Evolutionary conservation across 768 basidiomycete species (phyloP), one percentile per base, ranked within the genome.

Genomic region (Russula virescens): DNA sequence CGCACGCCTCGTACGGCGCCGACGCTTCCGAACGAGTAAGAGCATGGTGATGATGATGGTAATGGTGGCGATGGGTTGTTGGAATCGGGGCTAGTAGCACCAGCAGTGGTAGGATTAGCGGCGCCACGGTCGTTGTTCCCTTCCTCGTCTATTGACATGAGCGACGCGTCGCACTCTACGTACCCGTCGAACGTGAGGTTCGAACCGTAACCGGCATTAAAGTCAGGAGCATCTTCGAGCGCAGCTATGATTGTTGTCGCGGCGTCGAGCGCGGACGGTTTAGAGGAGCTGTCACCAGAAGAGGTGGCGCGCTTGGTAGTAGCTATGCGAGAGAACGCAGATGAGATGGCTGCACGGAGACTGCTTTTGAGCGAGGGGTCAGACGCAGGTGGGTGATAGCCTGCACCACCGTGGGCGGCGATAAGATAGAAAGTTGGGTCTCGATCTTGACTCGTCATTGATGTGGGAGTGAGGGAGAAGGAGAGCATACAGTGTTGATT

Each of bases 131-230:
- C 5, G 5, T 5, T 5, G 5, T 25, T 18, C 11, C 14, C 38
- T 7, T 48, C 54, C 16, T 49, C 38, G 1, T 23, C 72, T 69
- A 0, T 73, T 71, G 25, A 81, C 80, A 90, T 89, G 60, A 92
- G 76, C 14, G 88, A 80, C 9, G 91, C 90, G 68, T 93, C 91
- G 68, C 91, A 92, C 74, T 93, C 91, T 19, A 91, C 89, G 2
- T 75, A 76, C 16, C 91, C 89, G n/a, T 81, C 77, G 3, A 86
- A 65, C 0, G 88, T 91, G 50, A 93, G 75, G 71, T 92, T 93
- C 2, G 91, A 89, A 5, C 91, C 90, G 63, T 80, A 83, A 1
- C 90, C 89, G 86, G 63, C 55, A 40, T 42, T 56, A 19, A 53
- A 40, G 42, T 26, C 46, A 10, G 45, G 47, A 3, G 53, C 28